phyloP scores from a whole-genome alignment of 306 rosid species.

The Canavalia gladiata region DNA sequence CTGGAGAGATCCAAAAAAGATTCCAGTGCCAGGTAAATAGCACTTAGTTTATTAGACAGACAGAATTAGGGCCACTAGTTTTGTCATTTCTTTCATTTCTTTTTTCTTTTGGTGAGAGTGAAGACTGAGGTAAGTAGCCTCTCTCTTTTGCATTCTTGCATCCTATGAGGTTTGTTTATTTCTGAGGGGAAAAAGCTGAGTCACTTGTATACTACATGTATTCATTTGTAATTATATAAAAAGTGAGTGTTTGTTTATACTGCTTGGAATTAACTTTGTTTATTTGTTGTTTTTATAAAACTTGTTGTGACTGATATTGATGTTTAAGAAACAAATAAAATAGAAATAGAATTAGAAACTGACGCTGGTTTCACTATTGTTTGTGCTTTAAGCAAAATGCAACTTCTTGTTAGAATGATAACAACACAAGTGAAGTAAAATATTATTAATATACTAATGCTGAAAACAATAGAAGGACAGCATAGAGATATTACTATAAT shows the following conservation, averaged over 20 bases:
- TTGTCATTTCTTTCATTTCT: conserved; percentile 51
- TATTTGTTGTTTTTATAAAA: conserved; percentile 9
- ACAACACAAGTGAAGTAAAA: conserved; percentile 43
- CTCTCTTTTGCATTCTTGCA: conserved; percentile 63
- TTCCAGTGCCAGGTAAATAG: conserved; percentile 81
- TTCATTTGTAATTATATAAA: conserved; percentile 74
- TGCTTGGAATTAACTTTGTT: conserved; percentile 27
- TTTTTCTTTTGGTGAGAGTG: conserved; percentile 45
- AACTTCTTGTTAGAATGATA: conserved; percentile 50
- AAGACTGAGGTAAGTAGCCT: conserved; percentile 71
- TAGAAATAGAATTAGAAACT: conserved; percentile 10
- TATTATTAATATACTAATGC: conserved; percentile 13
- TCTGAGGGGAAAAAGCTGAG: conserved; percentile 58
- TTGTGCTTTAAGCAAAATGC: conserved; percentile 58
- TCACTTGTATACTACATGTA: conserved; percentile 79
- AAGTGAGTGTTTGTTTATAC: conserved; percentile 75
- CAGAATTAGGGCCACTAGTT: conserved; percentile 62
- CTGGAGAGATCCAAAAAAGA: conserved; percentile 70
- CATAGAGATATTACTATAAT: background rate
- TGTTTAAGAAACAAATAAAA: background rate
- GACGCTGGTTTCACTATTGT: conserved; percentile 50
- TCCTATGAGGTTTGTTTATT: conserved; percentile 76
- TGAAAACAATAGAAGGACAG: conserved; percentile 41
- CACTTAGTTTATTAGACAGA: conserved; percentile 65
- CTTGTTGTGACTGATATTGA: conserved; percentile 3